A percentile compares a stretch with the other conserved stretches of the same genome.
Evolutionary conservation across 108 stramenopile species (phyloP).

Genomic region (Skeletonema marinoi): DNA sequence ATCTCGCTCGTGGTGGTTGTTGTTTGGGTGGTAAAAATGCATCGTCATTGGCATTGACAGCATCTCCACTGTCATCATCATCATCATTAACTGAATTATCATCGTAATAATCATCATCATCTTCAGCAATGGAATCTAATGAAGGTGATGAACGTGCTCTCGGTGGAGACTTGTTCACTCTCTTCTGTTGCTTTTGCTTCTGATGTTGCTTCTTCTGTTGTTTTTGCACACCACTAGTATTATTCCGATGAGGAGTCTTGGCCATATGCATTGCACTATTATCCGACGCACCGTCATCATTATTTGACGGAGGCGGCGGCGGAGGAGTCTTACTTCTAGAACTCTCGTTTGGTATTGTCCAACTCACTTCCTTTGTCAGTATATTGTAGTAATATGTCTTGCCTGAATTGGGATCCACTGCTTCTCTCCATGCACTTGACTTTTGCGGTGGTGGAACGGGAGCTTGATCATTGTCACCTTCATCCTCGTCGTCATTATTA

Average conservation of each 20-base stretch:
- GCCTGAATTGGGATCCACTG: slow-evolving; percentile 47
- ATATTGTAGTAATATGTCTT: slow-evolving; percentile 52
- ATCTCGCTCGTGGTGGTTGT: neutral
- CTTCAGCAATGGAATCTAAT: neutral
- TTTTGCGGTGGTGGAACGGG: neutral
- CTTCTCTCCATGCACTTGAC: slow-evolving; percentile 45
- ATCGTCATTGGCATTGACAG: neutral
- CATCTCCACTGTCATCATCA: neutral
- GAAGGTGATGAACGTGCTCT: neutral
- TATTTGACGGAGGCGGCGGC: neutral
- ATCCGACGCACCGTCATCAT: neutral
- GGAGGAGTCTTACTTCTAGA: neutral
- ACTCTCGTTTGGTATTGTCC: slow-evolving; percentile 48
- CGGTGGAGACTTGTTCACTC: neutral
- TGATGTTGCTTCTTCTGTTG: neutral
- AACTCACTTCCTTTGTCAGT: slow-evolving; percentile 34
- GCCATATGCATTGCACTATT: too few relatives aligned
- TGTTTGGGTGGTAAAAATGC: neutral
- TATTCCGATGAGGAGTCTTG: too few relatives aligned
- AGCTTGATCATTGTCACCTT: too few relatives aligned
- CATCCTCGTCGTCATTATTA: too few relatives aligned
- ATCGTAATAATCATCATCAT: neutral
- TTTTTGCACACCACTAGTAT: neutral
- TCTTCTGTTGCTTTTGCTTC: neutral
- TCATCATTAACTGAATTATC: neutral